Conservation (phyloP, 306 rosid species). For the Quercus robur region DNA sequence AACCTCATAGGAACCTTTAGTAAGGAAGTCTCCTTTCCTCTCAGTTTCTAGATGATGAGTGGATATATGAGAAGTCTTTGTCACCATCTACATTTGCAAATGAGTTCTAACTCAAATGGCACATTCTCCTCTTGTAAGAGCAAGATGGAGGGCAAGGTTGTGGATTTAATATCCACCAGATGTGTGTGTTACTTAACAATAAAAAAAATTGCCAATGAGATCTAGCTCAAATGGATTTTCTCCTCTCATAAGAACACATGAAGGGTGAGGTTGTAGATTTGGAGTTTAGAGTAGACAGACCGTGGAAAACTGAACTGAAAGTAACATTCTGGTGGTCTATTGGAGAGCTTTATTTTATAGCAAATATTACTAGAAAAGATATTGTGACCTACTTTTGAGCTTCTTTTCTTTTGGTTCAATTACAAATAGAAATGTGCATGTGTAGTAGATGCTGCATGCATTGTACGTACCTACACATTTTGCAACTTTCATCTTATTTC, state of each 20-base stretch:
- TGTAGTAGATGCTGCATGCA: background rate
- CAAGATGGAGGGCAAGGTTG: no score
- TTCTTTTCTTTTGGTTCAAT: background rate
- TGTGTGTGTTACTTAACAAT: no score
- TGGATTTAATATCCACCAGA: no score
- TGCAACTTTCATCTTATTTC: background rate
- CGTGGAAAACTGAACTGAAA: background rate
- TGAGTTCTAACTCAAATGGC: no score
- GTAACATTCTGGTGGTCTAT: background rate
- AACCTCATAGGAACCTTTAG: background rate
- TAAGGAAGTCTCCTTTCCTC: background rate
- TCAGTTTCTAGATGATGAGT: background rate
- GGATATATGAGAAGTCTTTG: no score
- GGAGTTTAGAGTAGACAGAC: background rate
- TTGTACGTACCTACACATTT: background rate
- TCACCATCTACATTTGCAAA: background rate
- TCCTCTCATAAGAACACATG: no score
- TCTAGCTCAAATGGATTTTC: no score
- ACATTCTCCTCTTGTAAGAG: no score
- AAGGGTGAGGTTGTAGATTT: background rate
- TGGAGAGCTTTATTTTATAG: background rate
- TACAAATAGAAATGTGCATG: background rate
- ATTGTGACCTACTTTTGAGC: background rate
- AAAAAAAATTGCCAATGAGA: no score
- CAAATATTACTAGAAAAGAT: background rate